Evolutionary conservation across 331 rosid species (phyloP), one percentile per base, ranked within the genome.

Genomic region (Quercus phellos): DNA sequence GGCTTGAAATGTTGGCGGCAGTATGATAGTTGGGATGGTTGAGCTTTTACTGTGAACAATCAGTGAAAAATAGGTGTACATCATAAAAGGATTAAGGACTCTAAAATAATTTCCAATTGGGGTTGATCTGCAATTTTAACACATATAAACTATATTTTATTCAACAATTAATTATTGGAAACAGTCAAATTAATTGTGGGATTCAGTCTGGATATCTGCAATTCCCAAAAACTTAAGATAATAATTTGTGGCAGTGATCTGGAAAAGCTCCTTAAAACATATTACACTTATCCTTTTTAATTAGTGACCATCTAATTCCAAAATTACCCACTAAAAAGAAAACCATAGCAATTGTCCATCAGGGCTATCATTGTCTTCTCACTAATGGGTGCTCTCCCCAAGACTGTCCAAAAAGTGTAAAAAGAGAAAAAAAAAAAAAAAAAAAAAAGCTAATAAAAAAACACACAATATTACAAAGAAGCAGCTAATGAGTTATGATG

Each of bases 181-280:
- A 55, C 68, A 22, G 69, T 1, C 24, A 68, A 34, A 55, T 67
- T 56, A 32, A 76, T 68, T 51, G 79, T 51, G 59, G 80, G 80
- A 82, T 86, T 83, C 78, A 74, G 17, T 56, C 83, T 78, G 83
- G 78, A 68, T 87, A 80, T 81, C 13, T 78, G 64, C 87, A 83
- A 8, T 89, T 90, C 84, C 90, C 91, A 38, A 76, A 80, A 76
- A 68, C 61, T 77, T 82, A 82, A 82, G 68, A 79, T 85, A 85
- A 79, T 84, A 38, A 73, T 72, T 78, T 83, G 68, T 51, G 74
- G 67, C 76, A 78, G 63, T n/a, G 81, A 80, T 34, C 69, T 16
- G 53, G 11, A 71, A 66, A 38, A 10, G 27, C 55, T 7, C 51
- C 42, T 19, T 70, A n/a, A 67, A 60, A 53, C 58, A 12, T n/a